A percentile compares a stretch with the other conserved stretches of the same genome.
phyloP scores from a whole-genome alignment of 169 alveolate genomes.

The Plasmodium cynomolgi region DNA sequence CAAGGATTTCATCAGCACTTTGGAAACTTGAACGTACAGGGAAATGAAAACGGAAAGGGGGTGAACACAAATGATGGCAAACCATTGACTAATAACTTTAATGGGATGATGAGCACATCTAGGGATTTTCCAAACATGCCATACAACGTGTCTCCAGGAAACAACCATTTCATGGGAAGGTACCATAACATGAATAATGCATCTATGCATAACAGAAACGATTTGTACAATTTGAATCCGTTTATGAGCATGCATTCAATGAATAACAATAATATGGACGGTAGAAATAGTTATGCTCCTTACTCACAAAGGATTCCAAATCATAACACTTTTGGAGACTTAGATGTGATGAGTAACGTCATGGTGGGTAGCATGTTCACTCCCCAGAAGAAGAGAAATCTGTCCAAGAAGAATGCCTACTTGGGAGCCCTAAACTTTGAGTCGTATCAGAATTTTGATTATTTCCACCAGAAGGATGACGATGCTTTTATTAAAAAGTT shows the following conservation, averaged over 20 bases:
- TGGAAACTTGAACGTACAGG: slow-evolving; percentile 6
- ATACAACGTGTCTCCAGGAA: neutral
- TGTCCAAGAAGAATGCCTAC: slow-evolving; percentile 41
- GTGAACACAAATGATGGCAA: neutral
- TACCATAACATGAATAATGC: slow-evolving; percentile 20
- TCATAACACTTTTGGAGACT: slow-evolving; percentile 32
- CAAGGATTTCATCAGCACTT: slow-evolving; percentile 11
- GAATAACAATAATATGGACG: slow-evolving; percentile 18
- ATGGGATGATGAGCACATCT: neutral
- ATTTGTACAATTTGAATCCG: slow-evolving; percentile 58
- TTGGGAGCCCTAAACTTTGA: slow-evolving; percentile 49
- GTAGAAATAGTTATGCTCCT: neutral
- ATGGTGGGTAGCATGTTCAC: slow-evolving; percentile 71
- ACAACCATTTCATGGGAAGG: slow-evolving; percentile 10
- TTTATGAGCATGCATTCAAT: slow-evolving; percentile 62
- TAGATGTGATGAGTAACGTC: slow-evolving; percentile 60
- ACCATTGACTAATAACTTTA: neutral
- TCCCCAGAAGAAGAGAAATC: slow-evolving; percentile 28
- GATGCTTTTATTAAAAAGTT: slow-evolving; percentile 65
- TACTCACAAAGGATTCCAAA: slow-evolving; percentile 16
- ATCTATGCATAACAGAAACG: slow-evolving; percentile 42
- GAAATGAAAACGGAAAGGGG: slow-evolving; percentile 5
- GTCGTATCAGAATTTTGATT: slow-evolving; percentile 73
- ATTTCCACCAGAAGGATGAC: slow-evolving; percentile 73
- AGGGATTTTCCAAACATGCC: neutral